A percentile compares a stretch with the other conserved stretches of the same genome.
These are phyloP conservation scores for Leishmania martiniquensis DNA, from an alignment of 208 protist species.

Conservation along the genomic window DNA sequence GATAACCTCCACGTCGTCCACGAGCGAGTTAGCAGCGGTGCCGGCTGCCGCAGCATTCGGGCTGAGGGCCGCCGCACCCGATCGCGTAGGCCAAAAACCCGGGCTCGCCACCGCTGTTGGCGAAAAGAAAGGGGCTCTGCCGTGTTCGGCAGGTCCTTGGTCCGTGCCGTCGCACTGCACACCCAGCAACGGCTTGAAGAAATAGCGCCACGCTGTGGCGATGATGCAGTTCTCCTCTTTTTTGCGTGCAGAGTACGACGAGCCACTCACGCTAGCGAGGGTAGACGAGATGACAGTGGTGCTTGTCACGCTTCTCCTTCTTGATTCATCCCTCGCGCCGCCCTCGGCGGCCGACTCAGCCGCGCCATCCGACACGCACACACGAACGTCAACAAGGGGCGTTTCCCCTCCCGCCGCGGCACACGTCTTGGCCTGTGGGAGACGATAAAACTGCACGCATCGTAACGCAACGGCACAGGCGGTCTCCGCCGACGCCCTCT, in stretches of 20 bases:
- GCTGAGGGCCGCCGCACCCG: not conserved
- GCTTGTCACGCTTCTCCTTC: not conserved
- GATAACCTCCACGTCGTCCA: conserved; percentile 28
- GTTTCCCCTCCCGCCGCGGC: not conserved
- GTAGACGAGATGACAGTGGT: not conserved
- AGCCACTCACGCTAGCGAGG: not conserved
- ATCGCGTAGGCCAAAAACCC: conserved; percentile 2
- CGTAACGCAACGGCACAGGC: conserved; percentile 21
- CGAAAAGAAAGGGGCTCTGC: not conserved
- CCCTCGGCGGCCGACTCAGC: not conserved
- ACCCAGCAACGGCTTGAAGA: conserved; percentile 10
- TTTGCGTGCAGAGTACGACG: not conserved
- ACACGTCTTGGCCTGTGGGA: not conserved
- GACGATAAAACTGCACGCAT: conserved; percentile 18
- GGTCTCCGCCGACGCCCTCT: conserved; percentile 20
- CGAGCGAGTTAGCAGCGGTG: not conserved
- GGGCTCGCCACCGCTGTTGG: not conserved
- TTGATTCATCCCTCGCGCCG: not conserved
- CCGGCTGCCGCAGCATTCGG: not conserved
- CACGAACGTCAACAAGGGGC: conserved; percentile 8
- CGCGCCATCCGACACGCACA: not conserved
- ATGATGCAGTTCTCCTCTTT: conserved; percentile 9
- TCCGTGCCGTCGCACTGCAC: not conserved
- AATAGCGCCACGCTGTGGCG: conserved; percentile 29
- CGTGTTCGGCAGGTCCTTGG: not conserved